Evolutionary conservation across 2,329 filamentous ascomycete species (phyloP), one percentile per base, ranked within the genome.

Genomic region (Xylaria multiplex): DNA sequence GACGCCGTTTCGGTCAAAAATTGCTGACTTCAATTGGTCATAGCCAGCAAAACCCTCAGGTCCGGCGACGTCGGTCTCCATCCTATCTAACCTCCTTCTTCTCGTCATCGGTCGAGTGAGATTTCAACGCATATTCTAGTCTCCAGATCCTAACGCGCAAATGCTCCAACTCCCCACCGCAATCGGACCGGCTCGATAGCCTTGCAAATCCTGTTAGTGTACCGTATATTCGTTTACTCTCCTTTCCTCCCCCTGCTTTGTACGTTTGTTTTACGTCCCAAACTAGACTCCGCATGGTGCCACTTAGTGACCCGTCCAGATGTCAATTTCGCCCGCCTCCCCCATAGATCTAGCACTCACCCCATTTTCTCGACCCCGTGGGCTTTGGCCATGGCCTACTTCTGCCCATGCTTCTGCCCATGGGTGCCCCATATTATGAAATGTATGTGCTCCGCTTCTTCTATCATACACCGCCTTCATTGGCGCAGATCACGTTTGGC

Each of bases 141-240:
- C 55, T 62, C 63, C 55, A 63, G 50, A 46, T 52, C 48, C 40
- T 27, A 24, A 19, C 54, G 48, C 42, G 32, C 27, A 54, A 54
- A 9, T 43, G 35, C 59, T 45, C 59, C 61, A 61, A 45, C 16
- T 37, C 60, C 53, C 65, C 65, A 67, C 66, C 11, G 53, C 61
- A 69, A 64, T 69, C 66, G 66, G 66, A 62, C 66, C 66, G 64
- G 66, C 45, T 68, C 48, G 30, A 27, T 24, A n/a, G 40, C 30
- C 27, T 49, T 43, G 54, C 30, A 48, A 37, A 56, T 50, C 50
- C 53, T 63, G 7, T n/a, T 24, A 27, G 16, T 14, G 40, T 35
- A 24, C 43, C 19, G n/a, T 40, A n/a, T 24, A 19, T 49, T 37
- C 14, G 9, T 24, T 35, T 27, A 8, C 7, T 27, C 32, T 32